Conservation (phyloP, 495 filamentous ascomycete genomes). For the Melanomma pulvis-pyrius region DNA sequence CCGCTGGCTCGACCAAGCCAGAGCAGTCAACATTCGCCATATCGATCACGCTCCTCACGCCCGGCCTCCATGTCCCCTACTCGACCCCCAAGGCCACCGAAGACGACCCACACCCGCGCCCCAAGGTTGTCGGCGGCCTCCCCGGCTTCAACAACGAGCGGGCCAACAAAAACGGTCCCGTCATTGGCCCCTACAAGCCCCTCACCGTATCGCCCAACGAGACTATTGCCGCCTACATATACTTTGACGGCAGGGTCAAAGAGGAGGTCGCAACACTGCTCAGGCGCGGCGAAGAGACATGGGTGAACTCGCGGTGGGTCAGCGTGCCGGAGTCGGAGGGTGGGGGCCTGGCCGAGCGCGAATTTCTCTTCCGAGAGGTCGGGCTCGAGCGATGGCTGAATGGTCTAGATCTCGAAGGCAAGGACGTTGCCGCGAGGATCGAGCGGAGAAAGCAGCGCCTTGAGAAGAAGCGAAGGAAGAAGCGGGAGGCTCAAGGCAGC, state of each 20-base stretch:
- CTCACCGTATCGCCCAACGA: constrained; percentile 89
- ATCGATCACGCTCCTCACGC: constrained; percentile 91
- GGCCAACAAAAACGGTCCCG: constrained; percentile 54
- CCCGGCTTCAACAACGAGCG: constrained; percentile 58
- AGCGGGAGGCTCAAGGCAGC: constrained; percentile 49
- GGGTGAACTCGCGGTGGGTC: constrained; percentile 98
- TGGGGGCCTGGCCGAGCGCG: constrained; percentile 90
- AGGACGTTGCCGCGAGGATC: constrained; percentile 80
- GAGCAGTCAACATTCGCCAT: constrained; percentile 95
- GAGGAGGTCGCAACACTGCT: constrained; percentile 96
- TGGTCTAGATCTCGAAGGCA: constrained; percentile 86
- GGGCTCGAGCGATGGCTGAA: constrained; percentile 95
- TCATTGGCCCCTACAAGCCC: constrained; percentile 83
- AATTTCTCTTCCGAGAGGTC: constrained; percentile 97
- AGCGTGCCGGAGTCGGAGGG: constrained; percentile 88
- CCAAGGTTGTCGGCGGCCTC: constrained; percentile 74
- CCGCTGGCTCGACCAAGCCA: constrained; percentile 66
- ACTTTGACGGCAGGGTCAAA: constrained; percentile 93
- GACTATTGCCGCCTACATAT: constrained; percentile 97
- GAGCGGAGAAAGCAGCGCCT: constrained; percentile 84
- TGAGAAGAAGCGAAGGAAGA: constrained; percentile 77
- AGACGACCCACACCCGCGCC: constrained; percentile 72
- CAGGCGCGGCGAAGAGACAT: constrained; percentile 92
- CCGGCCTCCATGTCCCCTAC: constrained; percentile 85
- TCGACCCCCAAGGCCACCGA: constrained; percentile 75